Conservation (phyloP, 371 early-diverging fungal genomes). For the Quaeritorhiza haematococci region DNA sequence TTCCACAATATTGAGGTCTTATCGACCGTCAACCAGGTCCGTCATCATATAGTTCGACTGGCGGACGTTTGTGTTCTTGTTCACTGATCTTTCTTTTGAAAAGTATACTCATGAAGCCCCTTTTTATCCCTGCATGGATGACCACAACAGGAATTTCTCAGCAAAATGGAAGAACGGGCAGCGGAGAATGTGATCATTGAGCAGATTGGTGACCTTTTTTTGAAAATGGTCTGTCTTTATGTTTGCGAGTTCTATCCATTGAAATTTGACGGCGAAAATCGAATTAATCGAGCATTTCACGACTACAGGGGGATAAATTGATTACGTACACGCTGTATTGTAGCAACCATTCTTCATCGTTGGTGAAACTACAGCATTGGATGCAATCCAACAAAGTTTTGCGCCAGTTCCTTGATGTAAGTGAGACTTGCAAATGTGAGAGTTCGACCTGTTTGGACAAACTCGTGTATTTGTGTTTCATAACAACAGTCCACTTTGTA, state of each 20-base stretch:
- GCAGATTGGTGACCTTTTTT: slow-evolving; percentile 32
- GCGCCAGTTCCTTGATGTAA: slow-evolving; percentile 34
- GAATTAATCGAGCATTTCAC: too few relatives aligned
- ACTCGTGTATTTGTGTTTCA: slow-evolving; percentile 1
- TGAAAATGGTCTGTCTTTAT: slow-evolving; percentile 21
- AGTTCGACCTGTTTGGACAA: slow-evolving; percentile 13
- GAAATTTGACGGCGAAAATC: not conserved
- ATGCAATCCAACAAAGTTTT: slow-evolving; percentile 26
- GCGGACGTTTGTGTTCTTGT: not conserved
- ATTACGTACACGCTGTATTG: slow-evolving; percentile 37
- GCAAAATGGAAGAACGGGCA: slow-evolving; percentile 22
- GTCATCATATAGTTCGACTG: not conserved
- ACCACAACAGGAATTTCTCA: slow-evolving; percentile 27
- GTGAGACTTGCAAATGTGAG: not conserved
- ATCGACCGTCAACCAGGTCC: slow-evolving; percentile 30
- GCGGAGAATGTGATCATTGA: slow-evolving; percentile 24
- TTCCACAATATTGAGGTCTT: slow-evolving; percentile 47
- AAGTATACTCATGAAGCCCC: not conserved
- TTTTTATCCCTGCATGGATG: not conserved
- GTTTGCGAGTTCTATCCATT: not conserved
- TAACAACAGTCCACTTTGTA: not conserved
- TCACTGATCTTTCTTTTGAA: not conserved
- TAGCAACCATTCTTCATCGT: slow-evolving; percentile 30
- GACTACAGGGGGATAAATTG: slow-evolving; percentile 15
- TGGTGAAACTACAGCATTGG: slow-evolving; percentile 25